Evolutionary conservation across 805 yeast genomes (phyloP), one percentile per base, ranked within the genome.

Genomic region (Candida railenensis): DNA sequence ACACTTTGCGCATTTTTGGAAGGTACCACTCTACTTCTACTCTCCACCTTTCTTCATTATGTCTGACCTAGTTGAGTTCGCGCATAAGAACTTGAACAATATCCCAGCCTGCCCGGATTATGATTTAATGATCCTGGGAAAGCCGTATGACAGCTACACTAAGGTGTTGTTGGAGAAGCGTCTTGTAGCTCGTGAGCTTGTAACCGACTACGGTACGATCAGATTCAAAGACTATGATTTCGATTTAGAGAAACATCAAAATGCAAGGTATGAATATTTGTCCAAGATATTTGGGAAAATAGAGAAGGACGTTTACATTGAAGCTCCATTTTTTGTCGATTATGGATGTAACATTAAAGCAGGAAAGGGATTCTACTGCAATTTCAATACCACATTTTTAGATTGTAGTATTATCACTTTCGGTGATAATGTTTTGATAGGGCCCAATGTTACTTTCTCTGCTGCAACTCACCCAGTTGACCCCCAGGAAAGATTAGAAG

Each of bases 391-490:
- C 37, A 71, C 76, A 0, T 64, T 83, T 42, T 65, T 86, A 37
- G 91, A 86, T 59, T 77, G 83, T 52, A 73, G 85, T 0, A 53
- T 81, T 33, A 80, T 86, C 34, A 74, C 66, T n/a, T 73, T 86
- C 47, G 91, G 92, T 7, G 74, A 81, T 53, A 56, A 75, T 45
- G 84, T 80, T 15, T 52, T 78, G 69, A 55, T 80, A 34, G 92
- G 88, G 0, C 91, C 92, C 19, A 80, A 79, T 55, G 81, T 78
- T 3, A 66, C 77, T 2, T 65, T 85, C 40, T 65, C 76, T 22
- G 77, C 89, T 2, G 89, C 89, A 1, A 75, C 84, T 0, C 92
- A 86, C 55, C 85, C 85, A 1, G 56, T 76, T 4, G 83, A 80
- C 45, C 76, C 81, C 0, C 49, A 62, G 11, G 61, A 61, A 45